Base-by-base conservation (phyloP, 331 rosid genomes). In the Quercus lobata region DNA sequence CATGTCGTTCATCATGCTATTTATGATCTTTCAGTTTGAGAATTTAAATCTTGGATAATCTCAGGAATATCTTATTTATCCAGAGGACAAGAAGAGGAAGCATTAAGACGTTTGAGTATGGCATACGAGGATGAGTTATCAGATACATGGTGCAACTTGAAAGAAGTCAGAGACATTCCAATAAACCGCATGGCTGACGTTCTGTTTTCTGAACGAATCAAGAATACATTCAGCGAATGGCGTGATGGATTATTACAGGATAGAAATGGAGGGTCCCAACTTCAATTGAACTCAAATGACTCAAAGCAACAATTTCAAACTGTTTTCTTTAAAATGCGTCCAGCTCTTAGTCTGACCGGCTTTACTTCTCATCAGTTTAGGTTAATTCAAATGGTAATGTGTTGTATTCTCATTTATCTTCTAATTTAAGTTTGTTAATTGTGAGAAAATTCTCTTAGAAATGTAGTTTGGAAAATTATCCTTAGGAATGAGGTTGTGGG, bases 11-110 rank as follows among this genome's bases (percentile, higher is more conserved):
- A 70, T 63, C 74, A 54, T 24, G 62, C 29, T 63, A 32, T 61
- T 16, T 22, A 58, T 30, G 30, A 82, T 76, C 72, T 82, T 72
- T 60, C 72, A 71, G 86, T 91, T 86, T 88, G 83, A 86, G 87
- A 87, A 71, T 72, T 86, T 85, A 74, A 78, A 63, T 88, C 85
- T 81, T 87, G 88, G 82, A 72, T 85, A 89, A 89, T 93, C 87
- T 83, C 98, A 96, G 99, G 99, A 84, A 93, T 96, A 88, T 93
- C 99, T 87, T 93, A 96, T 93, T 86, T 96, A 86, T 93, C 99
- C 87, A 91, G 88, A 90, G 90, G 84, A 78, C 97, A 96, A 87
- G 99, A 96, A 88, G 79, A 35, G 62, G 87, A 89, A 83, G 98
- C 92, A 41, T 65, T 85, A 55, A 83, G 76, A 71, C 54, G 81